A percentile compares a stretch with the other conserved stretches of the same genome.
phyloP scores from a whole-genome alignment of 108 stramenopile genomes.

The Skeletonema tropicum region DNA sequence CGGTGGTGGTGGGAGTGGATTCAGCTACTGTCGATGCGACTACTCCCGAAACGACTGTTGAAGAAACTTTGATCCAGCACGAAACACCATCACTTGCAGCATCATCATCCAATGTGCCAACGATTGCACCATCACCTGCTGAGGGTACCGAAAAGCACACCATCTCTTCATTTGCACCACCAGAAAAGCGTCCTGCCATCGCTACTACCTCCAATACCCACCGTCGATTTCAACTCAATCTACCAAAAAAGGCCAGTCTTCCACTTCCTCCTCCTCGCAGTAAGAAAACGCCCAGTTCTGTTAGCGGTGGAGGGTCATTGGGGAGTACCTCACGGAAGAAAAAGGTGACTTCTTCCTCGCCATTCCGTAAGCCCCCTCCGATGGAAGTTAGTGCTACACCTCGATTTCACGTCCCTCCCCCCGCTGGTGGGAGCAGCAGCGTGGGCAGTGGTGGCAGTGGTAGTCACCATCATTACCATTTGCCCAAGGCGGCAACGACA shows the following conservation, averaged over 20 bases:
- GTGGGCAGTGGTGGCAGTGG: neutral
- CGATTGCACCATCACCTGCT: neutral
- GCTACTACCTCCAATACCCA: neutral
- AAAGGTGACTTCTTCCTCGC: neutral
- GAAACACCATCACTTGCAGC: neutral
- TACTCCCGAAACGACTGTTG: conserved; percentile 3
- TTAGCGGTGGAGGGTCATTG: neutral
- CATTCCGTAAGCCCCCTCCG: conserved; percentile 23
- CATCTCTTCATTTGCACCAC: neutral
- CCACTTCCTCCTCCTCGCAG: neutral
- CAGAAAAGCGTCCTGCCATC: neutral
- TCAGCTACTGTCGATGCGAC: neutral
- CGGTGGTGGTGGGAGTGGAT: neutral
- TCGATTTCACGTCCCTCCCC: conserved; percentile 12
- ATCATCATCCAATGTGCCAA: neutral
- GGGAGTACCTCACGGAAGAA: neutral
- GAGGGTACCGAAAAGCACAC: neutral
- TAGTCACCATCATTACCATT: neutral
- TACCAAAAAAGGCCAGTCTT: neutral
- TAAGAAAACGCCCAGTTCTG: neutral
- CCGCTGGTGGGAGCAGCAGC: neutral
- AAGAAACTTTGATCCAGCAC: neutral
- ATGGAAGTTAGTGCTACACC: conserved; percentile 12
- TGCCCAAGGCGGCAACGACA: neutral
- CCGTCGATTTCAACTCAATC: neutral